Base-by-base conservation (phyloP, 441 rosid genomes). In the Pelargonium fulgidum region DNA sequence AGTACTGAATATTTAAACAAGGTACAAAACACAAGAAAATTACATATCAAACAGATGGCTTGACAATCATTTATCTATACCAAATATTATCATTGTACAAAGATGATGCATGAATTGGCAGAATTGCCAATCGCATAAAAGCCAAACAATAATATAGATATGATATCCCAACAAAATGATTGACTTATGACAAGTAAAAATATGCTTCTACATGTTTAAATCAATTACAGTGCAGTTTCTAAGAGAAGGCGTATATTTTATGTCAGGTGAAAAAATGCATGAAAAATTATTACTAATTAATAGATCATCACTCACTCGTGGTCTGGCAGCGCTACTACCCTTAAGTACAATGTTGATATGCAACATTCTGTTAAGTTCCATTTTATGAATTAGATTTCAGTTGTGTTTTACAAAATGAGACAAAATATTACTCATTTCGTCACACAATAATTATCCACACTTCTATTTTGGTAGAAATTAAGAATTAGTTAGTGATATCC, bases 1-100 rank as follows among this genome's bases (percentile, higher is more conserved):
- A 9, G 7, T 22, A 33, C 44, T 39, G 33, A 20, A 26, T 62
- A 50, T 54, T 24, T 39, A 16, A 11, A 7, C 3, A n/a, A 14
- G 22, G 22, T 68, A 45, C 56, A 44, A 71, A 50, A 36, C 20
- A 64, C 36, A 67, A 10, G 13, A 26, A 29, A 63, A 54, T 42
- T 64, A 65, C 45, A 47, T 20, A 20, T 14, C 42, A 47, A 64
- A 29, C 9, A 64, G 47, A 16, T 14, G 17, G 14, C 13, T 19
- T 62, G n/a, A 20, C 22, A 20, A 61, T 13, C 44, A 42, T 20
- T 7, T 42, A 70, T 11, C 8, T 2, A 9, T n/a, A 70, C 26
- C 29, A 61, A 20, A 14, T 22, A 22, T 50, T 54, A 62, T n/a
- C 20, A 36, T 5, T 11, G 33, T 48, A 61, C 62, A 4, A 62